phyloP scores from a whole-genome alignment of 176 grass and related monocot species.

The Ananas comosus region DNA sequence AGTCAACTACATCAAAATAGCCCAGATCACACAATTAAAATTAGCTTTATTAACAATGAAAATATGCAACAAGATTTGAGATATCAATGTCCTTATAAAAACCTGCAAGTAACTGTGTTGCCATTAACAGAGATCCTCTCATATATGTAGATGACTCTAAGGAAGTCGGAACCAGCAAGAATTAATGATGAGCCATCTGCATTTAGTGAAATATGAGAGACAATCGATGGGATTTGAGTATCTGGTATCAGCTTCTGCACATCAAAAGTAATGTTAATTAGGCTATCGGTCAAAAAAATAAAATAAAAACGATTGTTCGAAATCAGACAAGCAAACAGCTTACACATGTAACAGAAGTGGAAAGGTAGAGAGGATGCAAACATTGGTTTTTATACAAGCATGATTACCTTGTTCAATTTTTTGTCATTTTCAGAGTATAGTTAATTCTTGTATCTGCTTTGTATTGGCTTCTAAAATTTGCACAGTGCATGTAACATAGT shows the following conservation, averaged over 20 bases:
- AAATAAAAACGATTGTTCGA: not conserved
- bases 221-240: conserved; percentile 36
- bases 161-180: conserved; percentile 51
- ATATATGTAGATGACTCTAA: conserved; percentile 55
- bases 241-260: conserved; percentile 52
- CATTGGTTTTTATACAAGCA: not conserved
- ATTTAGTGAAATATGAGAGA: conserved; percentile 59
- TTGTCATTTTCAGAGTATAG: no score
- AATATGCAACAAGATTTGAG: not conserved
- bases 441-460: not conserved
- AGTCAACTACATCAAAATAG: not conserved
- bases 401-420: no score
- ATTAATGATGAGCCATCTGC: conserved; percentile 66
- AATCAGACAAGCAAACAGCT: not conserved
- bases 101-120: conserved; percentile 71
- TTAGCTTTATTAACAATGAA: not conserved
- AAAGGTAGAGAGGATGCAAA: not conserved
- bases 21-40: no score
- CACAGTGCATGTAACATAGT: not conserved
- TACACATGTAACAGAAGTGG: not conserved
- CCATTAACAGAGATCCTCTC: conserved; percentile 59
- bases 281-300: not conserved
- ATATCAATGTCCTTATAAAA: not conserved
- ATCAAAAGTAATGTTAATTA: conserved; percentile 1
- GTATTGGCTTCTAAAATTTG: not conserved